Conservation (phyloP, 2,329 filamentous ascomycete species). For the Pestalotiopsis sp. region DNA sequence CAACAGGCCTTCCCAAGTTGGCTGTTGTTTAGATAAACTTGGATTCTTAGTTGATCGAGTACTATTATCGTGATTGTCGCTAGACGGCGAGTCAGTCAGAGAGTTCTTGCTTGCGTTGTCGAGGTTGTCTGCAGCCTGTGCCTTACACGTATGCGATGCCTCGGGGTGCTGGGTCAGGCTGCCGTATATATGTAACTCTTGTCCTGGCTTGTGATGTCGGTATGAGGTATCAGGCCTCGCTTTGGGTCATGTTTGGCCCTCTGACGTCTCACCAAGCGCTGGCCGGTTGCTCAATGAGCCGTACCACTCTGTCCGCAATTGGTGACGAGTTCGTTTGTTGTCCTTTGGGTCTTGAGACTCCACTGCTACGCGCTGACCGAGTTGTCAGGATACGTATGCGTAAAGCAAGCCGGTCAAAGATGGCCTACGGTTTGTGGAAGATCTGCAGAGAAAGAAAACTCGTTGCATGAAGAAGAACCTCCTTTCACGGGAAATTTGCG, state of each 20-base stretch:
- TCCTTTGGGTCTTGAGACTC: not conserved
- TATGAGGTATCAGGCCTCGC: not conserved
- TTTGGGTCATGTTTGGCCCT: not conserved
- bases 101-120: too few relatives aligned
- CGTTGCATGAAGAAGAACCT: not conserved
- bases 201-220: not conserved
- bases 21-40: too few relatives aligned
- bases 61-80: too few relatives aligned
- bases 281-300: not conserved
- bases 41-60: too few relatives aligned
- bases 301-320: not conserved
- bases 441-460: not conserved
- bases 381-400: not conserved
- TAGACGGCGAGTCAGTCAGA: too few relatives aligned
- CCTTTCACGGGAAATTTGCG: not conserved
- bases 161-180: not conserved
- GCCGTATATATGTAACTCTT: not conserved
- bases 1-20: too few relatives aligned
- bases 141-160: not conserved
- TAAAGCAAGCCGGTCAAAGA: not conserved
- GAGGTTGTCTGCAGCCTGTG: not conserved
- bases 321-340: not conserved
- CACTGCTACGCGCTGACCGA: not conserved
- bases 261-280: not conserved
- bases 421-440: not conserved